phyloP scores from a whole-genome alignment of 352 stramenopile species.

The Globisporangium irregulare region DNA sequence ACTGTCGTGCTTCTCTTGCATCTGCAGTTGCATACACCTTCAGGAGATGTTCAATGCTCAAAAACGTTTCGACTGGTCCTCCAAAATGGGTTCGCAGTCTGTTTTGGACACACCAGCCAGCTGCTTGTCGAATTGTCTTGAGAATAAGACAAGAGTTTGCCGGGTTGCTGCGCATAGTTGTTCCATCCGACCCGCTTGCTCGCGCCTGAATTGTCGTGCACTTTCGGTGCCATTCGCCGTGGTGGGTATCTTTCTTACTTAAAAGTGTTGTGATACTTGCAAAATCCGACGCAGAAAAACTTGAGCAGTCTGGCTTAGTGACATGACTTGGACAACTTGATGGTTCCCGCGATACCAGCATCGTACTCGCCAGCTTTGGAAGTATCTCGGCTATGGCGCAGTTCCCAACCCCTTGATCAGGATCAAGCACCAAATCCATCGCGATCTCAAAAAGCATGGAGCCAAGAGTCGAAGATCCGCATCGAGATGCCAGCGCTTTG shows the following conservation, averaged over 20 bases:
- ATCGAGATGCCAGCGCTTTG: conserved; percentile 10
- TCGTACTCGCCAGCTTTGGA: background rate
- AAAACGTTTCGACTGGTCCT: conserved; percentile 71
- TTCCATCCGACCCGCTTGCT: background rate
- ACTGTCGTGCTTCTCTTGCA: background rate
- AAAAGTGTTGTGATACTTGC: conserved; percentile 40
- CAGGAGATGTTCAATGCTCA: conserved; percentile 66
- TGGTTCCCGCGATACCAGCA: conserved; percentile 11
- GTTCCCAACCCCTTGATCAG: background rate
- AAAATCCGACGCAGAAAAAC: conserved; percentile 43
- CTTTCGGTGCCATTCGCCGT: conserved; percentile 35
- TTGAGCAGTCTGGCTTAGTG: background rate
- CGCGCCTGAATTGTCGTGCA: conserved; percentile 17
- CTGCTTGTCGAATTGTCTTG: conserved; percentile 43
- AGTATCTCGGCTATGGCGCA: conserved; percentile 5
- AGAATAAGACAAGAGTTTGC: conserved; percentile 27
- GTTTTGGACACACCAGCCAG: conserved; percentile 68
- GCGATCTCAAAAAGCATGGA: conserved; percentile 13
- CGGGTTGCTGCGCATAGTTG: background rate
- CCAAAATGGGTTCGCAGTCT: conserved; percentile 76
- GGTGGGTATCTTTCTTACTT: conserved; percentile 22
- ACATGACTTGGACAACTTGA: conserved; percentile 8
- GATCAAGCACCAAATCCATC: conserved; percentile 19
- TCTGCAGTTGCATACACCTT: conserved; percentile 27
- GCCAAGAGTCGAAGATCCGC: conserved; percentile 3